phyloP scores from a whole-genome alignment of 2,329 filamentous ascomycete species.

The Alternaria sp. region DNA sequence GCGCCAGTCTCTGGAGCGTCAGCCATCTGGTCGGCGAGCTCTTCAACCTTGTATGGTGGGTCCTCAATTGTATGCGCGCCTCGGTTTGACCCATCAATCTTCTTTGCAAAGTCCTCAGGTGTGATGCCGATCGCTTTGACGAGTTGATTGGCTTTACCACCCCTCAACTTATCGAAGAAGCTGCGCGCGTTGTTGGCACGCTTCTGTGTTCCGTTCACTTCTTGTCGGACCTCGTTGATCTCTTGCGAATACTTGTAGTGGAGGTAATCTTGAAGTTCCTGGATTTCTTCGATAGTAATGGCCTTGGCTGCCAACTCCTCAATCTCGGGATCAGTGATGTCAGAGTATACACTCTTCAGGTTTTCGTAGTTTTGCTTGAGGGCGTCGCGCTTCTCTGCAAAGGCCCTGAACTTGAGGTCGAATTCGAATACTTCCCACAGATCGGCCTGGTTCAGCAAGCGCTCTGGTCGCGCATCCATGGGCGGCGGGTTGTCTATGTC shows the following conservation, averaged over 20 bases:
- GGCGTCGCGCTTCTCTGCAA: conserved; percentile 88
- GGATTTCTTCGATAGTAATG: conserved; percentile 89
- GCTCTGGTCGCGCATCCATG: conserved; percentile 78
- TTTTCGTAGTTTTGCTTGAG: conserved; percentile 81
- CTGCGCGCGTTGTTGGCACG: conserved; percentile 83
- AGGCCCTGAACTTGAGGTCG: conserved; percentile 91
- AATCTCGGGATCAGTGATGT: conserved; percentile 74
- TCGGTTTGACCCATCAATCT: conserved; percentile 78
- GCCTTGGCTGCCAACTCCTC: conserved; percentile 83
- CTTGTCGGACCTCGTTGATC: conserved; percentile 77
- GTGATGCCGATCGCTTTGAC: conserved; percentile 90
- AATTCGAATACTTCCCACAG: conserved; percentile 94
- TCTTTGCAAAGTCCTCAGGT: conserved; percentile 86
- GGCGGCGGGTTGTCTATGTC: conserved; percentile 72
- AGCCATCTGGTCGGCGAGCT: conserved; percentile 78
- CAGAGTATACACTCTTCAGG: conserved; percentile 64
- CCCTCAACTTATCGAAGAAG: conserved; percentile 83
- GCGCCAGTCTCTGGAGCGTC: conserved; percentile 65
- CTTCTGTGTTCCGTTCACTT: conserved; percentile 71
- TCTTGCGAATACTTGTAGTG: conserved; percentile 91
- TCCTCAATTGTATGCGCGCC: conserved; percentile 76
- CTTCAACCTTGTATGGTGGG: conserved; percentile 77
- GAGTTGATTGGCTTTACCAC: conserved; percentile 78
- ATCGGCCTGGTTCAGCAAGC: conserved; percentile 89
- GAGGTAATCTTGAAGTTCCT: conserved; percentile 94